Evolutionary conservation across 192 early-diverging fungal genomes (phyloP), one percentile per base, ranked within the genome.

Genomic region (Backusella sp.): DNA sequence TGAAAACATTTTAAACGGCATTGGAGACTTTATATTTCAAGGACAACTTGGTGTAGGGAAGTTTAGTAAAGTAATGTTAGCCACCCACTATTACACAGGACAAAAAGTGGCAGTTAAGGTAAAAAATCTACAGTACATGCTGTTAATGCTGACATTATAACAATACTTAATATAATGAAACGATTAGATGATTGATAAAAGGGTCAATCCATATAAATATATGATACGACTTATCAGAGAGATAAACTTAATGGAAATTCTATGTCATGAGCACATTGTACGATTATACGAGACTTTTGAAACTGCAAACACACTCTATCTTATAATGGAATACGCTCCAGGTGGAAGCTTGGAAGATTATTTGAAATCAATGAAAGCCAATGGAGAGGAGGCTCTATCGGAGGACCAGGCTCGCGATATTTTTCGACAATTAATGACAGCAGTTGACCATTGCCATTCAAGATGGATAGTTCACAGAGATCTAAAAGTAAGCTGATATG

Each of bases 261-360:
- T 98, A 9, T 85, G 95, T 68, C 96, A 98, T 75, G 92, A 93
- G 35, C 92, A 96, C 78, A 94, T 98, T 83, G 93, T 97, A 66
- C 89, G 90, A 70, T 84, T 97, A 21, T 90, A 94, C 69, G 95
- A 97, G 66, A 91, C 94, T 8, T 86, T 90, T 62, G 93, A 96
- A 77, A 93, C 92, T 2, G 82, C 89, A 37, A 91, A 94, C 78
- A 91, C 88, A 36, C 92, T 94, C 34, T 93, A 91, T 82, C 86
- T 97, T 36, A 86, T 95, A 41, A 95, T 96, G 92, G 96, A 96
- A 77, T 93, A 95, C 77, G 91, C 92, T 56, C 91, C 83, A 78
- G 94, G 94, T 41, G 91, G 91, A 49, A 93, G 94, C 87, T 84
- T 97, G 35, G 94, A 96, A 73, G 91, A 96, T 79, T 91, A 95